Base-by-base conservation (phyloP, 331 rosid genomes). In the Acacia concinna region DNA sequence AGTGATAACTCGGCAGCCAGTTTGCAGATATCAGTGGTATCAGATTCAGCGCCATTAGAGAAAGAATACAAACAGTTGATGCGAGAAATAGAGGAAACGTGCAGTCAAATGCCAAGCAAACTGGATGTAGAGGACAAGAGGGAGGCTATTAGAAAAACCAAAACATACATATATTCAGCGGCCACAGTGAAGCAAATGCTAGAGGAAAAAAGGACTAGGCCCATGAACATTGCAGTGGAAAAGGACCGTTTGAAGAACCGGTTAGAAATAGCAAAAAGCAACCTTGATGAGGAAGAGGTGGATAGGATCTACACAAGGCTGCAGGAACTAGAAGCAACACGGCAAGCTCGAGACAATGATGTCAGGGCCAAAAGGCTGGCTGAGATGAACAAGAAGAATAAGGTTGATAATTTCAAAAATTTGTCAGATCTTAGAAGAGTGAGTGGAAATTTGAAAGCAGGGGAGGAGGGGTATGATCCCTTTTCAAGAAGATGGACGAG, bases 401-500 rank as follows among this genome's bases (percentile, higher is more conserved):
- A 57, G 78, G 74, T 87, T 56, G 97, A 88, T 76, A 91, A 91
- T 62, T 88, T 81, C 78, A 91, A 86, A 67, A 89, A 41, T 78
- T 81, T 87, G 59, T 86, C 91, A 1, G 86, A 84, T 60, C 25
- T 51, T 81, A 91, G 77, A 83, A 68, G 60, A 0, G 64, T 2
- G 43, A 71, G 64, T 17, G 75, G 54, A 6, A 87, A 84, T 76
- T 56, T 83, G 46, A 89, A 85, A 84, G 90, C 83, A 2, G 90
- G 94, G 28, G 92, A 89, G 54, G 88, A 78, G 2, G 97, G 90
- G 38, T 86, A 86, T 80, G 97, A 91, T 87, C 94, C 94, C 0
- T 88, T 89, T 79, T 91, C 94, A 1, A 89, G 94, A 67, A 85
- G 92, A 77, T 89, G 97, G 97, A 89, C 91, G 6, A 85, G 90